Conservation (phyloP, 139 green algal genomes). For the Monoraphidium neglectum region DNA sequence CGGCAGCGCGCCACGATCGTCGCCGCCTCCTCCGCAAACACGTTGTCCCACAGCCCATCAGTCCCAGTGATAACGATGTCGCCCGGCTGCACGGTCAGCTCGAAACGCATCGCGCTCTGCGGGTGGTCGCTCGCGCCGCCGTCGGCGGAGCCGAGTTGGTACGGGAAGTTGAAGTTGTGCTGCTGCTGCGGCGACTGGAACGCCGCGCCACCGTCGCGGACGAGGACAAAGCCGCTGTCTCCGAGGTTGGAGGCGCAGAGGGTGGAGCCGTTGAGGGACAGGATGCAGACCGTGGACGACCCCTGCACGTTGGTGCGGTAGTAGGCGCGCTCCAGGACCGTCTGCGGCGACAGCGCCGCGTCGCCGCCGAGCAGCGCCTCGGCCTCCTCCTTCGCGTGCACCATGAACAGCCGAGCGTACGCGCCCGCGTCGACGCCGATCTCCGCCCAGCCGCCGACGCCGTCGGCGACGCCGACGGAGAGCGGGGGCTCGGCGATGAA, state of each 20-base stretch:
- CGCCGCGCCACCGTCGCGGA: conserved; percentile 34
- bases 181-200: conserved; percentile 93
- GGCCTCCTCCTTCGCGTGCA: conserved; percentile 52
- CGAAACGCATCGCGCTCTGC: conserved; percentile 45
- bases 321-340: conserved; percentile 59
- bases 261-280: conserved; percentile 65
- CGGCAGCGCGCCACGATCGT: conserved; percentile 44
- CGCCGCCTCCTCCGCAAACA: conserved; percentile 86
- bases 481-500: conserved; percentile 66
- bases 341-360: conserved; percentile 37
- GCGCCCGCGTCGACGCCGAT: conserved; percentile 80
- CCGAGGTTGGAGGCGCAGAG: conserved; percentile 88
- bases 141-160: conserved; percentile 73
- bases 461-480: conserved; percentile 83
- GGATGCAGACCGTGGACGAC: conserved; percentile 83
- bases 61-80: conserved; percentile 92
- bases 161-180: conserved; percentile 99
- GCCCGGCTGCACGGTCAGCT: conserved; percentile 55
- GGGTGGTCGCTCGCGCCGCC: conserved; percentile 58
- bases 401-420: conserved; percentile 85
- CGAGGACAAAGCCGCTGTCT: conserved; percentile 77
- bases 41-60: conserved; percentile 98
- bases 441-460: conserved; percentile 85
- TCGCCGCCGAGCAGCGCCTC: conserved; percentile 16
- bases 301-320: conserved; percentile 54